phyloP scores from a whole-genome alignment of 2,329 filamentous ascomycete genomes.

The Neofusicoccum umdonicola region DNA sequence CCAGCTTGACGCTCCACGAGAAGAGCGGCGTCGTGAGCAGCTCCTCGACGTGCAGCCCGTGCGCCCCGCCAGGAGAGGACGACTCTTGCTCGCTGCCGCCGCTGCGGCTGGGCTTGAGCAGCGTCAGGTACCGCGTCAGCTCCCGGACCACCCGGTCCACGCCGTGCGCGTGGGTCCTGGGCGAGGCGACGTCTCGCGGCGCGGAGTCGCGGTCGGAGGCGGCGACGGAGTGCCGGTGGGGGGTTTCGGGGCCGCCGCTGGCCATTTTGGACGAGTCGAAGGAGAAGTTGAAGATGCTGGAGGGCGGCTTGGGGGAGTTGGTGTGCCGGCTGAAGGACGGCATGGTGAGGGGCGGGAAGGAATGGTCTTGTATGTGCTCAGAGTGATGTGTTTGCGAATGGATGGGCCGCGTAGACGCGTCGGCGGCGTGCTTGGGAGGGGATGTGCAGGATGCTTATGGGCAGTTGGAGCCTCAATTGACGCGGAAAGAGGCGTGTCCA shows the following conservation, averaged over 20 bases:
- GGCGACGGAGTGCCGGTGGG: not conserved
- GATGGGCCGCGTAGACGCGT: not conserved
- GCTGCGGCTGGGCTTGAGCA: not conserved
- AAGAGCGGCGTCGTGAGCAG: slow-evolving; percentile 6
- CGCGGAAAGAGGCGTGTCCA: too few relatives aligned
- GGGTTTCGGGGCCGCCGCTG: not conserved
- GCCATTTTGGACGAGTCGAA: not conserved
- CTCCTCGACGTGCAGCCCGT: slow-evolving; percentile 7
- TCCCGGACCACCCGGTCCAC: slow-evolving; percentile 6
- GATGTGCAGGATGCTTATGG: not conserved
- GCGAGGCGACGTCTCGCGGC: not conserved
- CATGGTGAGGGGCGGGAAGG: not conserved
- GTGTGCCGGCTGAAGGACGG: not conserved
- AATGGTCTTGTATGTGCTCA: not conserved
- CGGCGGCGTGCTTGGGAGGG: not conserved
- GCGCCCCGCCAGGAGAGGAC: too few relatives aligned
- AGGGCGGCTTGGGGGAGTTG: not conserved
- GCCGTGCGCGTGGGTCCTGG: not conserved
- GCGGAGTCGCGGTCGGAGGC: not conserved
- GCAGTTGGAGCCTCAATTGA: not conserved
- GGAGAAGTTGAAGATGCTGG: not conserved
- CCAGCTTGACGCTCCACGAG: slow-evolving; percentile 14
- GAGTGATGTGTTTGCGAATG: not conserved
- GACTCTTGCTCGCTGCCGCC: too few relatives aligned
- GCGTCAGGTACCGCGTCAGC: not conserved